Conservation (phyloP, 2,329 filamentous ascomycete species). For the Ophiostoma triangulosporum region DNA sequence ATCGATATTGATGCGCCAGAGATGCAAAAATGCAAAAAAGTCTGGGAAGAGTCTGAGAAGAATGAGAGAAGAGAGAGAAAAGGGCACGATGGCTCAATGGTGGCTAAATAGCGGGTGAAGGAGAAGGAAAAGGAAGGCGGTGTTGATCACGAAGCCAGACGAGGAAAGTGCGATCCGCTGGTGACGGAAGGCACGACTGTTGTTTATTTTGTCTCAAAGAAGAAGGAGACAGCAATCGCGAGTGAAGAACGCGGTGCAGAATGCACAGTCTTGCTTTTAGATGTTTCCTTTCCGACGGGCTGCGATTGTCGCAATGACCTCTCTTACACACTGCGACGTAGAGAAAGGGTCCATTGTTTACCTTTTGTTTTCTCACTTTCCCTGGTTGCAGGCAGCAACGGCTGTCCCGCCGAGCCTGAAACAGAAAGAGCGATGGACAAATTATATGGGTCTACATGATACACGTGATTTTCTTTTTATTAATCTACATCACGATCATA, state of each 20-base stretch:
- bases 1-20: no score
- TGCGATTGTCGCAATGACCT: background rate
- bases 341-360: background rate
- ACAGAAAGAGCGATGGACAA: background rate
- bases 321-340: background rate
- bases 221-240: background rate
- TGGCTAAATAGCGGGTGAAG: no score
- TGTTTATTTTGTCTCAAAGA: slow-evolving; percentile 1
- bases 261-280: background rate
- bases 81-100: background rate
- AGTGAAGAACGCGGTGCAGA: background rate
- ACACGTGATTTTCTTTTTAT: background rate
- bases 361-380: background rate
- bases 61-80: background rate
- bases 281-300: background rate
- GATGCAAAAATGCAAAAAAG: background rate
- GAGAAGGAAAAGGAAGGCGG: background rate
- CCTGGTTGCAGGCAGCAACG: background rate
- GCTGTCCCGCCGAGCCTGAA: background rate
- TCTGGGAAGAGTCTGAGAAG: background rate
- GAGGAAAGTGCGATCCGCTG: background rate
- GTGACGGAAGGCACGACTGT: background rate
- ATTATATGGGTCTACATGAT: background rate
- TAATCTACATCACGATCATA: background rate
- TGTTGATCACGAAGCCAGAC: background rate